phyloP scores from a whole-genome alignment of 495 filamentous ascomycete species.

The Entonaema liquescens region DNA sequence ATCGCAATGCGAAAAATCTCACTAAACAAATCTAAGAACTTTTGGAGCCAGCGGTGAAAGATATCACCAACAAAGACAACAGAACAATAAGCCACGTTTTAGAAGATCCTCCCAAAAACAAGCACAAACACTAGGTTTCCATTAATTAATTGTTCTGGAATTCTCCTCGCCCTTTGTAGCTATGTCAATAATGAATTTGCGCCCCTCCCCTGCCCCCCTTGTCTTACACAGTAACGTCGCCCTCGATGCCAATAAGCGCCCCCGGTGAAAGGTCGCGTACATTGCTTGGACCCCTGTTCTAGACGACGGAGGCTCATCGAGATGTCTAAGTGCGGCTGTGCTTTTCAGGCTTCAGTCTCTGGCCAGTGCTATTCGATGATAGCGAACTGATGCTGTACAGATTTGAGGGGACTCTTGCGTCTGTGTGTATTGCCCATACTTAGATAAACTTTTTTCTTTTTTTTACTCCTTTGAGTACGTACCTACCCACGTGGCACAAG shows the following conservation, averaged over 20 bases:
- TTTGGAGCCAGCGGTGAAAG: no score
- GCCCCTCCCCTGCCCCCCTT: neutral
- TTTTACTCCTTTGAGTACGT: neutral
- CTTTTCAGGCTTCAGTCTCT: slow-evolving; percentile 19
- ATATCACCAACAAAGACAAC: no score
- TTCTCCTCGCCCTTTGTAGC: neutral
- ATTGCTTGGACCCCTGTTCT: slow-evolving; percentile 27
- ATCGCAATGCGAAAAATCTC: no score
- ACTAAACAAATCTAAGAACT: no score
- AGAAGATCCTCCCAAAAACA: neutral
- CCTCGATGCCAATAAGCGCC: slow-evolving; percentile 28
- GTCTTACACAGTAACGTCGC: slow-evolving; percentile 34
- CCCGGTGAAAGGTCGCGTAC: slow-evolving; percentile 32
- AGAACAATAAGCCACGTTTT: neutral
- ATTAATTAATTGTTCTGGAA: neutral
- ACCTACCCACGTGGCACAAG: neutral
- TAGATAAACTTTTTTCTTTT: neutral
- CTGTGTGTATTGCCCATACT: neutral
- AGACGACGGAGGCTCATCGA: slow-evolving; percentile 6
- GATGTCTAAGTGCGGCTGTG: slow-evolving; percentile 29
- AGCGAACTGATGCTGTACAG: neutral
- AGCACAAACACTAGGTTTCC: neutral
- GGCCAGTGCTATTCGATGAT: slow-evolving; percentile 20
- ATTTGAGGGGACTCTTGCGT: slow-evolving; percentile 1
- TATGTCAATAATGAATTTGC: neutral